phyloP scores from a whole-genome alignment of 2,329 filamentous ascomycete species.

The Fusarium irregulare region DNA sequence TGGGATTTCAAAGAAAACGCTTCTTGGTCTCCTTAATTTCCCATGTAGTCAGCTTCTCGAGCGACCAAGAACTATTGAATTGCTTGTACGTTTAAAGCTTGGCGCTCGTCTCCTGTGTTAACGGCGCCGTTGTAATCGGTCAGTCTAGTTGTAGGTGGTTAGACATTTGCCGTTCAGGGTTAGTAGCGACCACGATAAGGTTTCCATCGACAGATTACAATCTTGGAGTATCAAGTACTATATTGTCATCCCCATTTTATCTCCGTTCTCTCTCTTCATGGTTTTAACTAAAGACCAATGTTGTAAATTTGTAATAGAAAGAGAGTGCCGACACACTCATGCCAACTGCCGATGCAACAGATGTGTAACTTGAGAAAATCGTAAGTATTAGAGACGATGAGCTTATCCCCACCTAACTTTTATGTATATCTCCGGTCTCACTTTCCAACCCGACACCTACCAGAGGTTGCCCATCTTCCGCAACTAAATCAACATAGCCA shows the following conservation, averaged over 20 bases:
- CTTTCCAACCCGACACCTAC: background rate
- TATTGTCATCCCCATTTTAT: too few species aligned
- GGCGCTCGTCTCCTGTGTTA: background rate
- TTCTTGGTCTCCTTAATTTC: background rate
- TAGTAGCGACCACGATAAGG: accelerated
- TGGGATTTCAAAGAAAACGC: background rate
- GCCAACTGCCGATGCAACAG: too few species aligned
- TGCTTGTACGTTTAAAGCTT: background rate
- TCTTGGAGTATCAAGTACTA: too few species aligned
- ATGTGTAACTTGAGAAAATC: too few species aligned
- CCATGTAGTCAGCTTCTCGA: background rate
- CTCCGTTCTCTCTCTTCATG: too few species aligned
- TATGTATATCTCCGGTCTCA: background rate
- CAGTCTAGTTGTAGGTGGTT: background rate
- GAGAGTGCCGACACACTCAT: too few species aligned
- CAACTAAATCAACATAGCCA: background rate
- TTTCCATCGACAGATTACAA: accelerated
- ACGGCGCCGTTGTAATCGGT: background rate
- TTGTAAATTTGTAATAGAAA: too few species aligned
- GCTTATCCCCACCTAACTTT: too few species aligned
- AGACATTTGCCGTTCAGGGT: background rate
- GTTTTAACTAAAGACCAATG: too few species aligned
- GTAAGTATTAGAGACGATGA: too few species aligned
- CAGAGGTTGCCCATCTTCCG: background rate
- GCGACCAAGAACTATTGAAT: background rate